Evolutionary conservation across 768 basidiomycete species (phyloP).

Genomic region (Collybiopsis luxurians): DNA sequence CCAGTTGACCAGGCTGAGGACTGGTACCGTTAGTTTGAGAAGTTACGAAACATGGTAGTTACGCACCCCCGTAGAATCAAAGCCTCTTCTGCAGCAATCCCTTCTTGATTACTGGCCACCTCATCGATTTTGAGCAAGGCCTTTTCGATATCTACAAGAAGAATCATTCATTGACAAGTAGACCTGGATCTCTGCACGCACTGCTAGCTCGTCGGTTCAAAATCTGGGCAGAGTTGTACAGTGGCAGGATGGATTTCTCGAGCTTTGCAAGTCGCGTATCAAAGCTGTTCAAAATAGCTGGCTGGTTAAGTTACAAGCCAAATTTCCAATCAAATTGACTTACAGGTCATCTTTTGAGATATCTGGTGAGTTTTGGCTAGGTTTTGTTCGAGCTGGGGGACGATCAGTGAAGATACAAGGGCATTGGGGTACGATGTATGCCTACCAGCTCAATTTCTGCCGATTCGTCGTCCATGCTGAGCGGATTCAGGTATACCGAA

Average conservation of each 20-base stretch:
- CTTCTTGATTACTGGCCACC: slow-evolving; percentile 71
- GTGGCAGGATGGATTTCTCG: slow-evolving; percentile 80
- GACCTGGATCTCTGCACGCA: slow-evolving; percentile 31
- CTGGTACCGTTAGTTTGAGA: slow-evolving; percentile 29
- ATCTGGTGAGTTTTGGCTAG: slow-evolving; percentile 83
- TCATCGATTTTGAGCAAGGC: slow-evolving; percentile 78
- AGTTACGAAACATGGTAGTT: neutral
- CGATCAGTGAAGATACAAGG: neutral
- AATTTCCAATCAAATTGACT: slow-evolving; percentile 19
- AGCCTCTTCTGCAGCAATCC: slow-evolving; percentile 74
- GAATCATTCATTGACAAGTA: neutral
- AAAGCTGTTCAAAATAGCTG: slow-evolving; percentile 82
- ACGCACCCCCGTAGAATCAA: slow-evolving; percentile 74
- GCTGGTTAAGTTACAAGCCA: slow-evolving; percentile 14
- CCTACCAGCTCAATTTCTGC: slow-evolving; percentile 55
- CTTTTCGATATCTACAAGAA: slow-evolving; percentile 68
- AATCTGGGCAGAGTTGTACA: slow-evolving; percentile 78
- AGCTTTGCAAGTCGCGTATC: slow-evolving; percentile 79
- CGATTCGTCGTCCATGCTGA: slow-evolving; percentile 37
- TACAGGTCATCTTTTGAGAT: slow-evolving; percentile 84
- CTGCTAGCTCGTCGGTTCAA: slow-evolving; percentile 71
- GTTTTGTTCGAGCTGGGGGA: slow-evolving; percentile 77
- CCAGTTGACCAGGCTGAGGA: slow-evolving; percentile 67
- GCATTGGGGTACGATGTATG: neutral
- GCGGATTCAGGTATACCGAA: neutral